These are phyloP conservation scores for Cyclotella cryptica DNA, from an alignment of 108 stramenopile species.

Conservation along the genomic window DNA sequence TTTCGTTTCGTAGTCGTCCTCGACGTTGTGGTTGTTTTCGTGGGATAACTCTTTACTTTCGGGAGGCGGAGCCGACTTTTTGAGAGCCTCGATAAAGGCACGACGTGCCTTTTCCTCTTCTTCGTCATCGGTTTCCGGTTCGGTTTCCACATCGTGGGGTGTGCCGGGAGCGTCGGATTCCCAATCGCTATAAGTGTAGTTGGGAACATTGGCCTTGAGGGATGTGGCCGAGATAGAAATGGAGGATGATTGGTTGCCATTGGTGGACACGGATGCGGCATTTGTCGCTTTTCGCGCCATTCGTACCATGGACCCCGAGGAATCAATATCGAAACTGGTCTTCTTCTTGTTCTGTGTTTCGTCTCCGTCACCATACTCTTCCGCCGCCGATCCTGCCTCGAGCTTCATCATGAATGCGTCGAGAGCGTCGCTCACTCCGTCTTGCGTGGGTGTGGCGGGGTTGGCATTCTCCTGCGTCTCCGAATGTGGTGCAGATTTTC, in stretches of 20 bases:
- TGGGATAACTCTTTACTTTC: background rate
- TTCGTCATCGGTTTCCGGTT: conserved; percentile 63
- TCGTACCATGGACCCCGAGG: conserved; percentile 48
- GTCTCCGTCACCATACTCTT: conserved; percentile 46
- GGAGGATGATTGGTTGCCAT: conserved; percentile 20
- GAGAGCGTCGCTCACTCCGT: conserved; percentile 67
- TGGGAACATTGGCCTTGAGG: conserved; percentile 18
- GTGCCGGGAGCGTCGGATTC: conserved; percentile 61
- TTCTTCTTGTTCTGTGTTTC: conserved; percentile 18
- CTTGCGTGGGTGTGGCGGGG: conserved; percentile 15
- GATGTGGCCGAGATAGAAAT: conserved; percentile 21
- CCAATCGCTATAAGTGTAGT: conserved; percentile 79
- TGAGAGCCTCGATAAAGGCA: conserved; percentile 80
- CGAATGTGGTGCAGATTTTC: background rate
- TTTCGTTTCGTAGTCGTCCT: conserved; percentile 49
- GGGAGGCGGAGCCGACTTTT: conserved; percentile 57
- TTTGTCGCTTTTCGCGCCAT: conserved; percentile 18
- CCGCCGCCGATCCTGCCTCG: conserved; percentile 71
- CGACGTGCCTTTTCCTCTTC: conserved; percentile 87
- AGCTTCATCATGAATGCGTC: conserved; percentile 89
- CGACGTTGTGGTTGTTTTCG: conserved; percentile 26
- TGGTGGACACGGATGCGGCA: conserved; percentile 16
- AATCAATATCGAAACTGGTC: conserved; percentile 31
- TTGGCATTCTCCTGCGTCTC: background rate
- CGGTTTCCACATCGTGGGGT: conserved; percentile 24